Percentiles rank a stretch among this genome's conserved stretches.
phyloP scores from a whole-genome alignment of 2,329 filamentous ascomycete species.

The Ambrosiella xylebori region DNA sequence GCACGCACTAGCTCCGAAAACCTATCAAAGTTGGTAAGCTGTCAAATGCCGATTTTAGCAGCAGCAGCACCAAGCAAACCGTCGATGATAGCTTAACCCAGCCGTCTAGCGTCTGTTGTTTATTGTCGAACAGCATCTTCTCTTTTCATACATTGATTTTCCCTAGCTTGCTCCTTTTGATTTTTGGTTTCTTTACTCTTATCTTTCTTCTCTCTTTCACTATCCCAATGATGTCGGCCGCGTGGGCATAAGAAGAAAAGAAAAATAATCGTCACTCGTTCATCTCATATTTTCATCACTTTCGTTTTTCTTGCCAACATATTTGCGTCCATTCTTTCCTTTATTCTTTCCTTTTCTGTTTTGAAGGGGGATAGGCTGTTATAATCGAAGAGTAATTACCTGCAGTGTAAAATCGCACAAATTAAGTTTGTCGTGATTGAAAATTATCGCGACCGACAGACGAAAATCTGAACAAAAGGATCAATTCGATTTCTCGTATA shows the following conservation, averaged over 20 bases:
- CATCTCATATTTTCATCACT: neutral
- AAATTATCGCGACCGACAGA: neutral
- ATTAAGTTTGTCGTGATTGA: neutral
- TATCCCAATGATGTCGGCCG: neutral
- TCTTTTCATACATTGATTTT: neutral
- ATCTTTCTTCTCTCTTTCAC: neutral
- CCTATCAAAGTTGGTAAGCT: neutral
- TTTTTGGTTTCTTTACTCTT: neutral
- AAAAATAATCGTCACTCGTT: slow-evolving; percentile 3
- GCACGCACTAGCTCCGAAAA: neutral
- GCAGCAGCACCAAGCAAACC: neutral
- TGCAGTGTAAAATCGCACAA: neutral
- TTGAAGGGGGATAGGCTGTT: neutral
- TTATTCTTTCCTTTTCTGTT: slow-evolving; percentile 2
- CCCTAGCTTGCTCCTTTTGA: neutral
- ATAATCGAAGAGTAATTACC: neutral
- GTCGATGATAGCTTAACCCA: neutral
- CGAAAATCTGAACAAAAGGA: neutral
- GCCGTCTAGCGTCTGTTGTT: neutral
- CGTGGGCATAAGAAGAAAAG: neutral
- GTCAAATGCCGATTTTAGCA: neutral
- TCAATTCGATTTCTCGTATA: neutral
- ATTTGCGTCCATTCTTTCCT: slow-evolving; percentile 1
- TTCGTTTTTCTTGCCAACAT: neutral
- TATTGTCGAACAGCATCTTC: neutral